These are phyloP conservation scores for Cryptosporidium sp. DNA, from an alignment of 169 alveolate species.

Conservation along the genomic window DNA sequence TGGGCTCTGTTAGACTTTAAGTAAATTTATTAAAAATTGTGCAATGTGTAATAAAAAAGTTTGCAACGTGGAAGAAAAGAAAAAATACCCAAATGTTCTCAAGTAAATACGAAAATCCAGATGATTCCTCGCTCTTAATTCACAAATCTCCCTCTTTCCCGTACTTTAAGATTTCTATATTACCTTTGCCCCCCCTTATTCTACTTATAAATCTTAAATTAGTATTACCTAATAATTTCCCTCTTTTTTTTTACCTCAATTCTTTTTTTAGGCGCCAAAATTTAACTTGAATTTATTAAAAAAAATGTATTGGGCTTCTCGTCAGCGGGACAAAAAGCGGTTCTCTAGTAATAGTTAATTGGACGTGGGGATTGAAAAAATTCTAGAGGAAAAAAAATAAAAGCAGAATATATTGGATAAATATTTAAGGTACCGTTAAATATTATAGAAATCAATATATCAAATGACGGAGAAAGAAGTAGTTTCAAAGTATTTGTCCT, in stretches of 20 bases:
- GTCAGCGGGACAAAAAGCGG: slow-evolving; percentile 35
- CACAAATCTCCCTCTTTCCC: neutral
- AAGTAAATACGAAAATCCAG: neutral
- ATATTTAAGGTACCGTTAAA: neutral
- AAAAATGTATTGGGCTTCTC: neutral
- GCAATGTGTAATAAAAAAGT: neutral
- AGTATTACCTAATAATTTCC: neutral
- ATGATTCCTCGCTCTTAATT: neutral
- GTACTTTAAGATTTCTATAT: too few relatives aligned
- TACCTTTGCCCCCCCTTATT: neutral
- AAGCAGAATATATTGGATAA: neutral
- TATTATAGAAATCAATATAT: neutral
- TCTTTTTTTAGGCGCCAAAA: neutral
- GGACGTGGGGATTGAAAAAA: slow-evolving; percentile 36
- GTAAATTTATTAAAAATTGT: too few relatives aligned
- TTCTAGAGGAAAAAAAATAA: neutral
- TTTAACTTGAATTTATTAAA: too few relatives aligned
- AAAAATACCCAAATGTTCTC: neutral
- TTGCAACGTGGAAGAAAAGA: neutral
- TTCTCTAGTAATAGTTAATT: slow-evolving; percentile 10
- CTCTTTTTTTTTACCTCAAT: neutral
- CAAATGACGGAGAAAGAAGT: slow-evolving; percentile 26
- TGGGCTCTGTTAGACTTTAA: neutral
- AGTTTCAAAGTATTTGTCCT: slow-evolving; percentile 42
- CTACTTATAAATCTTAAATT: neutral